phyloP scores from a whole-genome alignment of 768 basidiomycete species.

The Suillus luteus region DNA sequence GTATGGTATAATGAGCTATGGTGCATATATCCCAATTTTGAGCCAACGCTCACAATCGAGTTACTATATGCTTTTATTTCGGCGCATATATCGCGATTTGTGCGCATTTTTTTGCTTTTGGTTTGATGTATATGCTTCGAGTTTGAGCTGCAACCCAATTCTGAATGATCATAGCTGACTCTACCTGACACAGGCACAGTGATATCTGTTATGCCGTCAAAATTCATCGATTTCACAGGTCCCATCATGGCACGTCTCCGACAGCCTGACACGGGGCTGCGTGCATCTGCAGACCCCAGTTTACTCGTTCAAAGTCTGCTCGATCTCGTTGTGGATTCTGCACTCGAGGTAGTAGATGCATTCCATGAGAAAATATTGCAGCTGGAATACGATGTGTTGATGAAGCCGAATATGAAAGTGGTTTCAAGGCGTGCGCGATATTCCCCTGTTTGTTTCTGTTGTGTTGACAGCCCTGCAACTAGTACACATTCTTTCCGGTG shows the following conservation, averaged over 20 bases:
- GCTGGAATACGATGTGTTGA: conserved; percentile 59
- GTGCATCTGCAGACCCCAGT: conserved; percentile 65
- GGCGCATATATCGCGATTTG: not conserved
- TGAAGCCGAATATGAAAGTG: conserved; percentile 60
- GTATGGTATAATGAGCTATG: not conserved
- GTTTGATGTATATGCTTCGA: not conserved
- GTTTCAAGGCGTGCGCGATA: conserved; percentile 54
- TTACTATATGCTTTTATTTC: not conserved
- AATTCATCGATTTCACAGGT: conserved; percentile 48
- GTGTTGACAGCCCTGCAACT: not conserved
- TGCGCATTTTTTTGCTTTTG: not conserved
- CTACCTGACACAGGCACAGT: conserved; percentile 49
- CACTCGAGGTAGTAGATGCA: conserved; percentile 66
- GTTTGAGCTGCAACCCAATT: not conserved
- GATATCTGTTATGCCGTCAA: conserved; percentile 55
- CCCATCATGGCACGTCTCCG: conserved; percentile 62
- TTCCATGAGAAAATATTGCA: conserved; percentile 64
- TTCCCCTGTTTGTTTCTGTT: conserved; percentile 12
- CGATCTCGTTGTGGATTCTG: conserved; percentile 70
- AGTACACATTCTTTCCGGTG: conserved; percentile 79
- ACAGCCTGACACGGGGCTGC: conserved; percentile 58
- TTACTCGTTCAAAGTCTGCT: conserved; percentile 69
- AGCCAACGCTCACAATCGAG: not conserved
- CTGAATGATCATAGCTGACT: not conserved
- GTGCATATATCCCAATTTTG: not conserved